Base-by-base conservation (phyloP, 768 basidiomycete genomes). In the Suillus variegatus region DNA sequence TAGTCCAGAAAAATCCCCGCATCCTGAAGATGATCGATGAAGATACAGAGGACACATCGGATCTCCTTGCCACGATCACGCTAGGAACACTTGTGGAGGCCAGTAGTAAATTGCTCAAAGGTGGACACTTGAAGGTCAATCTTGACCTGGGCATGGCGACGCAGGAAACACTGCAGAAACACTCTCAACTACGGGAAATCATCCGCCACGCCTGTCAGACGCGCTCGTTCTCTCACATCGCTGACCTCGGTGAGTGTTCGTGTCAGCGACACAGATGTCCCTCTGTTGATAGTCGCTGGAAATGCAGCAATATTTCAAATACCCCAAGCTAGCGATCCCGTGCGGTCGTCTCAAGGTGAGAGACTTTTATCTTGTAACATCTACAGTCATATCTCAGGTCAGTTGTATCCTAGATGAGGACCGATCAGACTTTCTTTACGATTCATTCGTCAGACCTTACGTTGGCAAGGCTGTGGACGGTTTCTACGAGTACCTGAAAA, bases 401-500 rank as follows among this genome's bases (percentile, higher is more conserved):
- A 13, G 51, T 51, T 16, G 20, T 20, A 47, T 47, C n/a, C 4
- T 32, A 35, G 32, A 2, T 8, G 10, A 20, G 5, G 52, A 12
- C 18, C 9, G 2, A 3, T 10, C 9, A 20, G 20, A 20, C 22
- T 38, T 36, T 13, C 36, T 57, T 22, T 38, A 57, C 13, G 36
- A 14, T 5, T 61, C 64, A 9, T 65, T 65, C 47, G 41, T 28
- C 43, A 44, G 60, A 36, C 64, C 62, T 38, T 66, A 49, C 36
- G 14, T 20, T 8, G 62, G 65, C 6, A 7, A 44, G 16, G 65
- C 65, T 5, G 66, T 65, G 14, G 66, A 69, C 14, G 65, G 72
- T 6, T 69, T 73, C 44, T 67, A 66, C 36, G 66, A 72, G 40
- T 72, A 71, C 52, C 54, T 72, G 35, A 51, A 47, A n/a, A 51